These are phyloP conservation scores for Mortierella hygrophila DNA, from an alignment of 192 early-diverging fungal species.

Conservation along the genomic window DNA sequence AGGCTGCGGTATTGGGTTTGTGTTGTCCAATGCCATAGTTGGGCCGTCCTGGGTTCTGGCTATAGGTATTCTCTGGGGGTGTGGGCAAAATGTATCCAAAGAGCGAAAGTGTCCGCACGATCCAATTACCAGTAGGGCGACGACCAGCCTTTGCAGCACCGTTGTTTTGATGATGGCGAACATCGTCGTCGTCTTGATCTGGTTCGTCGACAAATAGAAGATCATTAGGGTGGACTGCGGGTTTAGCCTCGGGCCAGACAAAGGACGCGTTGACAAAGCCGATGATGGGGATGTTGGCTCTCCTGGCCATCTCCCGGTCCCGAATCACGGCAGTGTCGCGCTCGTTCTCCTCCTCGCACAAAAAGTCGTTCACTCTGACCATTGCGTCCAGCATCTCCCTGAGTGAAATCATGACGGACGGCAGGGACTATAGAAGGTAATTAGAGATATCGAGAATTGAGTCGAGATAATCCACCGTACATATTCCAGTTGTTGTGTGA, in stretches of 20 bases:
- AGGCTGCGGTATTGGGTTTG: not conserved
- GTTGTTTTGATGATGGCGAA: not conserved
- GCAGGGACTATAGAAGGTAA: conserved; percentile 19
- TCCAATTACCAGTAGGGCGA: conserved; percentile 32
- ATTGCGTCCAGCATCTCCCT: conserved; percentile 44
- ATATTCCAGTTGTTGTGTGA: too few species aligned
- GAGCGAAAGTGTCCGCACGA: conserved; percentile 41
- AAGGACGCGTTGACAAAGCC: conserved; percentile 50
- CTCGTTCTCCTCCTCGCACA: conserved; percentile 49
- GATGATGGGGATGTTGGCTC: conserved; percentile 51
- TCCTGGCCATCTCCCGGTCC: conserved; percentile 44
- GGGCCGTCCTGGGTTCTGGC: not conserved
- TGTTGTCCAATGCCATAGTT: not conserved
- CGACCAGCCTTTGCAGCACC: not conserved
- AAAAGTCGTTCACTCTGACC: conserved; percentile 46
- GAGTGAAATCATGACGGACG: conserved; percentile 20
- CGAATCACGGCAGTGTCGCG: conserved; percentile 47
- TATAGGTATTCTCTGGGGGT: not conserved
- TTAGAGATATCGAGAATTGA: not conserved
- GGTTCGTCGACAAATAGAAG: conserved; percentile 48
- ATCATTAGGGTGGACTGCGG: conserved; percentile 2
- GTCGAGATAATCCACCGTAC: too few species aligned
- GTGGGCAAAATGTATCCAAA: conserved; percentile 46
- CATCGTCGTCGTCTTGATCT: conserved; percentile 19
- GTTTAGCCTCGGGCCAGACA: conserved; percentile 42